Evolutionary conservation across 2,329 filamentous ascomycete genomes (phyloP).

Genomic region (Neoscytalidium dimidiatum): DNA sequence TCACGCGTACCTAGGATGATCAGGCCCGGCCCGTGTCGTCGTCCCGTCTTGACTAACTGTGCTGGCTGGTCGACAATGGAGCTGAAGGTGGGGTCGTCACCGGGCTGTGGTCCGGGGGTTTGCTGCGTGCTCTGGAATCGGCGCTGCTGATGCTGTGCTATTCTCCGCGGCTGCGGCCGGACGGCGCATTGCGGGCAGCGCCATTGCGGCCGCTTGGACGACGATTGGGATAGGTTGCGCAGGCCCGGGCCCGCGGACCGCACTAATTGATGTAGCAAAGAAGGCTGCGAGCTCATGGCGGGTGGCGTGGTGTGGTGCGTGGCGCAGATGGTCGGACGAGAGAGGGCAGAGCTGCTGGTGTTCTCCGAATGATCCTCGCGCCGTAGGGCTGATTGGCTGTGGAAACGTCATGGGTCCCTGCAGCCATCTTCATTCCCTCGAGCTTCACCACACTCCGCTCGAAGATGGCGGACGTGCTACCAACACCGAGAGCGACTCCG

Average conservation of each 20-base stretch:
- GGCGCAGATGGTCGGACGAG: neutral
- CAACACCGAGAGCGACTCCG: neutral
- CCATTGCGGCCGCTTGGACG: neutral
- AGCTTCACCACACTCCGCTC: neutral
- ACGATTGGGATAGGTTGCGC: neutral
- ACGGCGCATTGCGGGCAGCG: constrained; percentile 16
- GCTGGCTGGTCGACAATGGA: constrained; percentile 88
- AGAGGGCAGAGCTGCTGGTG: neutral
- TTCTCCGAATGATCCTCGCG: constrained; percentile 1
- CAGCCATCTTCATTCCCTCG: neutral
- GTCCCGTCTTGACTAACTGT: constrained; percentile 72
- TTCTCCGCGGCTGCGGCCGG: neutral
- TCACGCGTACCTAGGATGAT: constrained; percentile 66
- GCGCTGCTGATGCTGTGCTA: constrained; percentile 25
- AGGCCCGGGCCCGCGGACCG: neutral
- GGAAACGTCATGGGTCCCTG: constrained; percentile 13
- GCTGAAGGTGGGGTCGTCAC: constrained; percentile 76
- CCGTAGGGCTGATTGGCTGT: constrained; percentile 11
- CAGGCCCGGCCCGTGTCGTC: constrained; percentile 73
- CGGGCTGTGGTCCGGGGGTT: constrained; percentile 51
- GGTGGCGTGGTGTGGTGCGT: neutral
- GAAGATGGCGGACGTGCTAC: neutral
- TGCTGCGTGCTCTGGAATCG: constrained; percentile 15
- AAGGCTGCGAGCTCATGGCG: constrained; percentile 1
- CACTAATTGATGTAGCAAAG: constrained; percentile 6